Evolutionary conservation across 805 yeast species (phyloP).

Genomic region (Blastobotrys terrestris): DNA sequence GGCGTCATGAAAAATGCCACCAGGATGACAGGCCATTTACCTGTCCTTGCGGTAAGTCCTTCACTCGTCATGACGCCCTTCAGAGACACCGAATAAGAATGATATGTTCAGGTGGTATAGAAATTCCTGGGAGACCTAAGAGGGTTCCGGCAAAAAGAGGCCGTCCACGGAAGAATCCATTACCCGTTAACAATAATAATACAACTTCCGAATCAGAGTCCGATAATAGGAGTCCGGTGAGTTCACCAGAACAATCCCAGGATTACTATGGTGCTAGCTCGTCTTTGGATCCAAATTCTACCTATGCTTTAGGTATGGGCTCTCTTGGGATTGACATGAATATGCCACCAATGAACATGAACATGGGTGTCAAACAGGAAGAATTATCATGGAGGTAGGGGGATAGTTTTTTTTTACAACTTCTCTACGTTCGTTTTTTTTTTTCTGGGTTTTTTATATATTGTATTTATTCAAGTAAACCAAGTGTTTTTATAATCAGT

Average conservation of each 20-base stretch:
- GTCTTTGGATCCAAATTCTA: not conserved
- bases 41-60: constrained; percentile 93
- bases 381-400: not conserved
- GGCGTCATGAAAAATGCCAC: constrained; percentile 86
- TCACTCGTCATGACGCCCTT: constrained; percentile 84
- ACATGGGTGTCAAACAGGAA: not conserved
- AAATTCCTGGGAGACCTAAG: constrained; percentile 26
- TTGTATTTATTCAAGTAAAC: not conserved
- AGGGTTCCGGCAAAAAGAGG: constrained; percentile 34
- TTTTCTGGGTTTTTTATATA: not conserved
- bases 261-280: not conserved
- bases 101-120: constrained; percentile 74
- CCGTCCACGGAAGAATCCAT: constrained; percentile 29
- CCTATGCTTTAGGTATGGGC: not conserved
- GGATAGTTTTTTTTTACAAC: constrained; percentile 1
- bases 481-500: not conserved
- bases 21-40: constrained; percentile 55
- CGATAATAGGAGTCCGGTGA: constrained; percentile 9
- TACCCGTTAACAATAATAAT: not conserved
- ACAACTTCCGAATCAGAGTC: constrained; percentile 12
- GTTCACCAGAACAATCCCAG: constrained; percentile 8
- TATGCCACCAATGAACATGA: not conserved
- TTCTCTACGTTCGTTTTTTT: constrained; percentile 1
- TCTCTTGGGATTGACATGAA: not conserved
- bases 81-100: constrained; percentile 71